These are phyloP conservation scores for Penicillium paradoxum DNA, from an alignment of 495 filamentous ascomycete species.

Conservation along the genomic window DNA sequence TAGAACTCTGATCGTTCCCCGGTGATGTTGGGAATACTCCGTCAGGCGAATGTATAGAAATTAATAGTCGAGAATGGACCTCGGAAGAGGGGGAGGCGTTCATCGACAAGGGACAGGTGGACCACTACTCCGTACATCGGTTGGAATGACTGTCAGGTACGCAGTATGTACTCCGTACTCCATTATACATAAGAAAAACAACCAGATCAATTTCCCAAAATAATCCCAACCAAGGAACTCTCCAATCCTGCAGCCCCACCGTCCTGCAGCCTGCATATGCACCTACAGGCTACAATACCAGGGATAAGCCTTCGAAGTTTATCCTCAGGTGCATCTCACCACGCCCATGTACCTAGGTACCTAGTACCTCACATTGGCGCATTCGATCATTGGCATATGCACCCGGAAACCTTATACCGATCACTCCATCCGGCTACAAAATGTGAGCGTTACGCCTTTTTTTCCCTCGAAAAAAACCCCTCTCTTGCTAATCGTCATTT, in stretches of 20 bases:
- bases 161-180: too few relatives aligned
- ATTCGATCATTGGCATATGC: conserved; percentile 17
- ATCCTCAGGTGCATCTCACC: conserved; percentile 6
- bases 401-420: conserved; percentile 16
- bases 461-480: not conserved
- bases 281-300: too few relatives aligned
- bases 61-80: too few relatives aligned
- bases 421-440: conserved; percentile 4
- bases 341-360: not conserved
- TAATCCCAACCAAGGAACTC: conserved; percentile 8
- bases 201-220: conserved; percentile 12
- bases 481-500: conserved; percentile 7
- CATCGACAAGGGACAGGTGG: not conserved
- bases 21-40: too few relatives aligned
- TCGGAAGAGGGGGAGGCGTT: too few relatives aligned
- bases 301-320: conserved; percentile 12
- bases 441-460: conserved; percentile 17
- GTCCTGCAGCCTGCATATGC: not conserved
- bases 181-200: conserved; percentile 11
- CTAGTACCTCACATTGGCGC: conserved; percentile 15
- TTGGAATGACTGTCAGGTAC: conserved; percentile 9
- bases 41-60: too few relatives aligned
- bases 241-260: not conserved
- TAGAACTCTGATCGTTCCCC: too few relatives aligned
- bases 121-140: conserved; percentile 2